Base-by-base conservation (phyloP, 2,329 filamentous ascomycete genomes). In the Colletotrichum sp. region DNA sequence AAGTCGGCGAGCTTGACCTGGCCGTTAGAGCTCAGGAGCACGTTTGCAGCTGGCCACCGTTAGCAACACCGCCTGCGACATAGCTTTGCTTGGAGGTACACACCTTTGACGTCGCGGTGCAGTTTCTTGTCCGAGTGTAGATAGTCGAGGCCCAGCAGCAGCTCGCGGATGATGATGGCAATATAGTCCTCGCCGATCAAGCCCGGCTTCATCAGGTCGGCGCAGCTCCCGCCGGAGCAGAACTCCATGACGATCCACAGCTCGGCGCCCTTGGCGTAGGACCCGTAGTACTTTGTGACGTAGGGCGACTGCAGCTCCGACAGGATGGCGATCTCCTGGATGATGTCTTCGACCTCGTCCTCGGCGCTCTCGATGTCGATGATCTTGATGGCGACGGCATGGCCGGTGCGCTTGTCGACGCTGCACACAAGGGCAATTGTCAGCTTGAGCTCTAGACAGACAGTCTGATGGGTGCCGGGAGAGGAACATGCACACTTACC, bases 181-280 rank as follows among this genome's bases (percentile, higher is more conserved):
- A 99, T 98, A 84, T 98, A 98, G 79, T 98, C 96, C 86, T 99
- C 97, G 24, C 93, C 92, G 76, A 99, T 96, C 55, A 93, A 86
- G 28, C 97, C 97, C 0, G 97, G 96, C 86, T 98, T 98, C 93
- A 99, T 94, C 76, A 99, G 87, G 83, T 98, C 97, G 63, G 95
- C 96, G 82, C 97, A 98, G 85, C 96, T 98, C 6, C 97, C 97
- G 26, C 97, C 97, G 2, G 96, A 96, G 85, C 97, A 99, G 82
- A 97, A 99, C 85, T 99, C 97, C 97, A 99, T 99, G 84, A 98
- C 96, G 80, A 99, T 99, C 97, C 97, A 99, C 81, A 99, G 87
- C 86, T 98, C 95, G 4, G 96, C 97, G 28, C 96, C 97, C 82
- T 98, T 98, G 79, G 98, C 92, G 82, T 97, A 98, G 72, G 96